Conservation (phyloP, 202 grass and related monocot species). For the Zoysia matrella region DNA sequence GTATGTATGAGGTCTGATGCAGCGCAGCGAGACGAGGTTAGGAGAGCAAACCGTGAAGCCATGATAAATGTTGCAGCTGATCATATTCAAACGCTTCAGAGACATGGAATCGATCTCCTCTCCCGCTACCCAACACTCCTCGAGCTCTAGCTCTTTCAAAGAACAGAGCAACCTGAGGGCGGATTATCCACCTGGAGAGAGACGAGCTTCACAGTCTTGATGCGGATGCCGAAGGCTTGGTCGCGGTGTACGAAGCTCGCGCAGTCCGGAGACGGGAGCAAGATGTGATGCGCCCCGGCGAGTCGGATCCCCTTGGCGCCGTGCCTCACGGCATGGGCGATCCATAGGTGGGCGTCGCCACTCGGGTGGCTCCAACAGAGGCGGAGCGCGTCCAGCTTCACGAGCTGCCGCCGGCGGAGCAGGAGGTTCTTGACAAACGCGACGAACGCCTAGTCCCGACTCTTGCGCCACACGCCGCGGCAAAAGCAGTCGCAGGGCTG, state of each 20-base stretch:
- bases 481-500: neutral
- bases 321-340: constrained; percentile 19
- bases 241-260: constrained; percentile 10
- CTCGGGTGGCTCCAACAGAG: neutral
- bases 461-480: neutral
- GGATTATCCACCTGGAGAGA: neutral
- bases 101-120: constrained; percentile 17
- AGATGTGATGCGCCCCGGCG: constrained; percentile 7
- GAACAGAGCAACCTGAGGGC: constrained; percentile 5
- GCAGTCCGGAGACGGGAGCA: neutral
- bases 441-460: neutral
- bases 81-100: constrained; percentile 31
- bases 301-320: constrained; percentile 20
- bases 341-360: constrained; percentile 19
- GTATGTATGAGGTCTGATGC: constrained; percentile 28
- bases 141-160: constrained; percentile 35
- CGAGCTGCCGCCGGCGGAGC: neutral
- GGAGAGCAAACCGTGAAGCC: neutral
- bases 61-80: neutral
- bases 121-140: neutral
- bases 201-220: constrained; percentile 34
- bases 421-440: constrained; percentile 19
- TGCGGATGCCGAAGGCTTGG: neutral
- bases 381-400: neutral
- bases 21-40: constrained; percentile 34